phyloP scores from a whole-genome alignment of 1,139 yeast genomes.

The Zygoascus meyerae region DNA sequence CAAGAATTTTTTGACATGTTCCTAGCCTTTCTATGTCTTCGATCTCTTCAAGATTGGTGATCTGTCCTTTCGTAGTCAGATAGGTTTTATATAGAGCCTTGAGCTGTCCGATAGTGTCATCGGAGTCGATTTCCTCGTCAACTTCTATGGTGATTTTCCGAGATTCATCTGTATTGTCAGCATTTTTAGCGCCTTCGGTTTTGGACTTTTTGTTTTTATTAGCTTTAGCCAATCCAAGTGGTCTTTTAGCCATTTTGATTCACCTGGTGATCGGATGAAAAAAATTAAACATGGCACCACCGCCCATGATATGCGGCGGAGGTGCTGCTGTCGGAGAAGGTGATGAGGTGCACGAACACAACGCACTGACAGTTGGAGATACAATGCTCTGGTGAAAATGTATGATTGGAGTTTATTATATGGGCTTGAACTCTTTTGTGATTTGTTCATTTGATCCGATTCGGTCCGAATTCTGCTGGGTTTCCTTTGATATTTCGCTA shows the following conservation, averaged over 20 bases:
- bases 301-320: too few relatives aligned
- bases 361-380: too few relatives aligned
- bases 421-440: too few relatives aligned
- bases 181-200: constrained; percentile 20
- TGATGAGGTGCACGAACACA: too few relatives aligned
- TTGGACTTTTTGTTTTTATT: constrained; percentile 33
- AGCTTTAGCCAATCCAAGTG: constrained; percentile 72
- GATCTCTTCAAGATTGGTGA: constrained; percentile 34
- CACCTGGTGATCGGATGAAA: not conserved
- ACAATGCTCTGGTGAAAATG: too few relatives aligned
- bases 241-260: constrained; percentile 49
- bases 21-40: constrained; percentile 24
- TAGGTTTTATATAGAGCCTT: constrained; percentile 55
- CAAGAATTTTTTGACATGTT: constrained; percentile 39
- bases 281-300: too few relatives aligned
- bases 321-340: too few relatives aligned
- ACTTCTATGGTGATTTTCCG: constrained; percentile 60
- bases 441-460: too few relatives aligned
- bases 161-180: constrained; percentile 11
- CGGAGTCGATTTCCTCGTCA: constrained; percentile 62
- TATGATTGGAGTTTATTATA: too few relatives aligned
- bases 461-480: too few relatives aligned
- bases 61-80: not conserved
- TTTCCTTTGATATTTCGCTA: too few relatives aligned
- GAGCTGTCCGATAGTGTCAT: constrained; percentile 72